Percentiles rank a stretch among this genome's conserved stretches.
Evolutionary conservation across 2,329 filamentous ascomycete species (phyloP).

Genomic region (Aspergillus sp.): DNA sequence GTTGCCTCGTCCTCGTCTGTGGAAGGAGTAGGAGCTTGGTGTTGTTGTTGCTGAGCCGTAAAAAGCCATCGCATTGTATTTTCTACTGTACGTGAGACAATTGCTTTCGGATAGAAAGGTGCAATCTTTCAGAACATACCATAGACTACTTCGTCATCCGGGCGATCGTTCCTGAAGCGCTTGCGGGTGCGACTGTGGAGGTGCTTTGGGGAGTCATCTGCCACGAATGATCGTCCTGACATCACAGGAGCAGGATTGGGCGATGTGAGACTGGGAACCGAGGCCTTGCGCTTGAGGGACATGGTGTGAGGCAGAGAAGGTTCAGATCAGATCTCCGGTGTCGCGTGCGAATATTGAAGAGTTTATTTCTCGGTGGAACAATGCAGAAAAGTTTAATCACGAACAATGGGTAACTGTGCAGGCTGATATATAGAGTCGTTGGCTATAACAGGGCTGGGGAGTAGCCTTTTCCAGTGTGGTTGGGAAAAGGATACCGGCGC

Average conservation of each 20-base stretch:
- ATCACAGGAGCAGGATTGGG: slow-evolving; percentile 33
- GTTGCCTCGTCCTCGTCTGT: slow-evolving; percentile 26
- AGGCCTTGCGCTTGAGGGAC: slow-evolving; percentile 62
- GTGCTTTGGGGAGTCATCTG: slow-evolving; percentile 43
- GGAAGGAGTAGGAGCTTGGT: slow-evolving; percentile 17
- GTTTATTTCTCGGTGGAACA: not conserved
- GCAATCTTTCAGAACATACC: slow-evolving; percentile 42
- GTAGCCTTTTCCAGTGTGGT: slow-evolving; percentile 15
- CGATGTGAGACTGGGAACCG: slow-evolving; percentile 49
- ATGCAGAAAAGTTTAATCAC: not conserved
- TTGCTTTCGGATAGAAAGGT: not conserved
- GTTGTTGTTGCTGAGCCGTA: slow-evolving; percentile 40
- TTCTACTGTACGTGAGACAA: slow-evolving; percentile 33
- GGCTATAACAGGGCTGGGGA: slow-evolving; percentile 11
- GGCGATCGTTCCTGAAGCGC: slow-evolving; percentile 59
- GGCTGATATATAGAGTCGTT: not conserved
- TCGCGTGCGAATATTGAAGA: not conserved
- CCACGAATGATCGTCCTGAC: slow-evolving; percentile 29
- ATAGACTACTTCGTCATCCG: slow-evolving; percentile 58
- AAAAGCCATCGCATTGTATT: slow-evolving; percentile 48
- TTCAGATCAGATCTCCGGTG: not conserved
- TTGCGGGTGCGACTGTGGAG: slow-evolving; percentile 62
- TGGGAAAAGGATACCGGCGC: slow-evolving; percentile 14
- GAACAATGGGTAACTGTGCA: not conserved
- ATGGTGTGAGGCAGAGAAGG: slow-evolving; percentile 37